These are phyloP conservation scores for Plectosphaerella cucumerina DNA, from an alignment of 2,329 filamentous ascomycete species.

Conservation along the genomic window DNA sequence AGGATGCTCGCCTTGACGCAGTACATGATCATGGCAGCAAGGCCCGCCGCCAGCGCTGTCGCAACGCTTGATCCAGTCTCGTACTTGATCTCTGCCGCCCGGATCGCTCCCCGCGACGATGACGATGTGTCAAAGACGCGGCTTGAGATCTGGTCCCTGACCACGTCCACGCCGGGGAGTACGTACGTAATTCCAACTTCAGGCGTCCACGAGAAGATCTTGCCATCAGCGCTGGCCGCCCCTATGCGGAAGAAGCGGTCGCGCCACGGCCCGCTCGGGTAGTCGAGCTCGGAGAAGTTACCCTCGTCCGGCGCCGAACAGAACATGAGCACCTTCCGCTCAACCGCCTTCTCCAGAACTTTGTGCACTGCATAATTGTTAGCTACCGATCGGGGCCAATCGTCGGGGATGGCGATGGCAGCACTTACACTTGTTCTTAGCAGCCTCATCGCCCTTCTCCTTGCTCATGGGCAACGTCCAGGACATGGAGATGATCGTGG, in stretches of 20 bases:
- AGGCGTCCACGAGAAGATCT: conserved; percentile 13
- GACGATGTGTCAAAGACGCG: background rate
- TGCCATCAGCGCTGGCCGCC: conserved; percentile 16
- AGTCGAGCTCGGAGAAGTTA: conserved; percentile 5
- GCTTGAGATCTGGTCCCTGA: conserved; percentile 1
- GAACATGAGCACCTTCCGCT: conserved; percentile 30
- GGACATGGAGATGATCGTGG: conserved; percentile 32
- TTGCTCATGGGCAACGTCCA: conserved; percentile 24
- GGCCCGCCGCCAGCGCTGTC: conserved; percentile 23
- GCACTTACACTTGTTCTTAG: background rate
- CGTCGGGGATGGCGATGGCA: background rate
- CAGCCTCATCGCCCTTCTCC: conserved; percentile 1
- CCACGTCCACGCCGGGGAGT: conserved; percentile 22
- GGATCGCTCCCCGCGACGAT: background rate
- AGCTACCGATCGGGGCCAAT: background rate
- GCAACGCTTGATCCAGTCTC: conserved; percentile 20
- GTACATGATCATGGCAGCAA: conserved; percentile 25
- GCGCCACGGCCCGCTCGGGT: conserved; percentile 12
- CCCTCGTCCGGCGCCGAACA: conserved; percentile 29
- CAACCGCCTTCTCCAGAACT: conserved; percentile 15
- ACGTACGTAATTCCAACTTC: conserved; percentile 21
- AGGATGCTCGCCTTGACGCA: conserved; percentile 13
- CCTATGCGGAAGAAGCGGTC: conserved; percentile 21
- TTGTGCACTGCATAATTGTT: background rate
- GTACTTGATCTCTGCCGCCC: background rate